Conservation (phyloP, 1,284 basidiomycete species). For the Cutaneotrichosporon sp. region DNA sequence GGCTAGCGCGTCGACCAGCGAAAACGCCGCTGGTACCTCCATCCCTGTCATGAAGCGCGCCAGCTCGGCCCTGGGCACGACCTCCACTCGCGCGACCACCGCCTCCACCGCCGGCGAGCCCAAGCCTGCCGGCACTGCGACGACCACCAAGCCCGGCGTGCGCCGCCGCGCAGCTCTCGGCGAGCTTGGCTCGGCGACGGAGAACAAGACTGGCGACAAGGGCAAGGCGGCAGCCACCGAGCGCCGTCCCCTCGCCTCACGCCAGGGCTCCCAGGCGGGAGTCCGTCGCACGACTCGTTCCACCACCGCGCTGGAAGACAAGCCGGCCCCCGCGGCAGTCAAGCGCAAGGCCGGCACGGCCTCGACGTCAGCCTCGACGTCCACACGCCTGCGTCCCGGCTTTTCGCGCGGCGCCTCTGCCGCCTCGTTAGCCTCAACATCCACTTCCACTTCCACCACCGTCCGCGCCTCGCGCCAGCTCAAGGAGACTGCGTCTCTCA, state of each 20-base stretch:
- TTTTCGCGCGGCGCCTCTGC: conserved; percentile 5
- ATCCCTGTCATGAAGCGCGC: conserved; percentile 40
- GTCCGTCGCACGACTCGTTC: conserved; percentile 9
- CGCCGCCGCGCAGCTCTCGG: conserved; percentile 41
- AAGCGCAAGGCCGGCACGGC: conserved; percentile 28
- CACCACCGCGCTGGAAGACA: conserved; percentile 4
- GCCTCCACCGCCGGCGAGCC: conserved; percentile 9
- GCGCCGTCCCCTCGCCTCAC: conserved; percentile 25
- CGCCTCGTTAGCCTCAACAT: conserved; percentile 9
- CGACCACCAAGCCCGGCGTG: background rate
- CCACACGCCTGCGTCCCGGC: conserved; percentile 6
- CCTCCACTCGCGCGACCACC: conserved; percentile 3
- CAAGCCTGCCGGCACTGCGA: conserved; percentile 6
- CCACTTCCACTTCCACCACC: conserved; percentile 8
- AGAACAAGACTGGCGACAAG: conserved; percentile 16
- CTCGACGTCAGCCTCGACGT: conserved; percentile 9
- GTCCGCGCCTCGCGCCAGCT: conserved; percentile 7
- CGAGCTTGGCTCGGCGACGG: conserved; percentile 36
- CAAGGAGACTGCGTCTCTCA: conserved; percentile 20
- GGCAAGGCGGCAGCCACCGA: conserved; percentile 16
- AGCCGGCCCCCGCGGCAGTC: conserved; percentile 19
- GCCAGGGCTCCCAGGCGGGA: conserved; percentile 9
- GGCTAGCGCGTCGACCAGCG: conserved; percentile 8
- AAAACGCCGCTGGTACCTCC: conserved; percentile 18
- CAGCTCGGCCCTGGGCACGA: conserved; percentile 10